Base-by-base conservation (phyloP, 805 yeast genomes). In the Saturnispora gosingensis region DNA sequence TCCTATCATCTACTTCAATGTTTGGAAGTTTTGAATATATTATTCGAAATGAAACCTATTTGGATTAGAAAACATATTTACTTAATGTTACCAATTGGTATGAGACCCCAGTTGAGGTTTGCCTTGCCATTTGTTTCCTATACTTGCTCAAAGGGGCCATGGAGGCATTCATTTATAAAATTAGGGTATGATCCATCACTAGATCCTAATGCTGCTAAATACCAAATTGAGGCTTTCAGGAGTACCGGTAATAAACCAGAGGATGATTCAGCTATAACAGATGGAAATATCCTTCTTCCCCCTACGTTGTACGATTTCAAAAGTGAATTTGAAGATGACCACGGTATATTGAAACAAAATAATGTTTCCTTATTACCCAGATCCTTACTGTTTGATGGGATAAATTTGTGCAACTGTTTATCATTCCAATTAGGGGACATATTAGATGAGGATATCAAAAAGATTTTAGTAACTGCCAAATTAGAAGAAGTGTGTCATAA, bases 71-170 rank as follows among this genome's bases (percentile, higher is more conserved):
- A 85, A 56, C 95, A 86, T 56, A 63, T 90, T 22, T 70, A 73
- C 43, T 75, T 76, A 60, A 70, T 81, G 48, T 70, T 82, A 3
- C 83, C 87, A 0, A 61, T 64, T 54, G 72, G 59, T 51, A 69
- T 65, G 56, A 69, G 66, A 58, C 64, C 65, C 61, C 80, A 61
- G 56, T 61, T 91, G 43, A 82, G 85, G 58, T 82, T 77, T 56
- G 95, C 97, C 0, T 65, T 93, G 47, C 96, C 98, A 0, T 83
- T 86, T 63, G 85, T 88, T 0, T 77, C 96, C 0, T 93, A 81
- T 63, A 76, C 88, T 42, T 85, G 82, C 63, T 80, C 85, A 36
- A 85, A 85, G 61, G 99, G 99, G 0, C 99, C 98, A 0, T 93
- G 96, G 96, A 76, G 98, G 59, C 88, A 88, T 54, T 80, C 93